A percentile compares a stretch with the other conserved stretches of the same genome.
phyloP scores from a whole-genome alignment of 768 basidiomycete genomes.

The Boletus pseudopeckii region DNA sequence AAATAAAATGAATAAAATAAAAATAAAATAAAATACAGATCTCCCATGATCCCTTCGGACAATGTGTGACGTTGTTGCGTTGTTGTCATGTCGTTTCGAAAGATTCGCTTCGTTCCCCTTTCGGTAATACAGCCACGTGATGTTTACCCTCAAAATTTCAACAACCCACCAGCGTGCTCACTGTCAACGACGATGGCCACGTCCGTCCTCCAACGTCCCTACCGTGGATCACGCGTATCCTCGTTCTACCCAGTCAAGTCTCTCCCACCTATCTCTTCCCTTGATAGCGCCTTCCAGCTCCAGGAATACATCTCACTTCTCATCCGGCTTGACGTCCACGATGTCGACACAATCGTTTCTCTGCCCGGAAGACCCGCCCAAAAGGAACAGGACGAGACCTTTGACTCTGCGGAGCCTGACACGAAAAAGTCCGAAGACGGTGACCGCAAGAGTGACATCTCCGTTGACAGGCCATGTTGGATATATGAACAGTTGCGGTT shows the following conservation, averaged over 20 bases:
- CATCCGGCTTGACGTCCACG: slow-evolving; percentile 82
- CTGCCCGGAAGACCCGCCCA: slow-evolving; percentile 54
- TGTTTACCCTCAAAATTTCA: background rate
- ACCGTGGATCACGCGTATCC: slow-evolving; percentile 74
- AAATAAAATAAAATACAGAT: background rate
- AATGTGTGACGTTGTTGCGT: slow-evolving; percentile 1
- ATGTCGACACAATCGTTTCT: slow-evolving; percentile 77
- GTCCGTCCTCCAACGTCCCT: slow-evolving; percentile 56
- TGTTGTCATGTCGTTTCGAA: slow-evolving; percentile 5
- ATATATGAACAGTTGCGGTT: slow-evolving; percentile 67
- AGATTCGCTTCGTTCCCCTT: background rate
- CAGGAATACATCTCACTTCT: slow-evolving; percentile 92
- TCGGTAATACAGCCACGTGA: slow-evolving; percentile 17
- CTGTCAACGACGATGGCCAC: slow-evolving; percentile 4
- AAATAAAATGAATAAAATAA: background rate
- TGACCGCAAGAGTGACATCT: slow-evolving; percentile 42
- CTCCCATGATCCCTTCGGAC: background rate
- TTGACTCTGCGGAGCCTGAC: slow-evolving; percentile 31
- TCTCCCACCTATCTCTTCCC: slow-evolving; percentile 63
- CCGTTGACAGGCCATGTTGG: slow-evolving; percentile 83
- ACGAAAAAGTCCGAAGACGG: slow-evolving; percentile 28
- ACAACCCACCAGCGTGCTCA: background rate
- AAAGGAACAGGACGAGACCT: slow-evolving; percentile 25
- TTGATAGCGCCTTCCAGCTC: slow-evolving; percentile 91
- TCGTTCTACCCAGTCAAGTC: slow-evolving; percentile 76